These are phyloP conservation scores for Cardamine chenopodiifolia DNA, from an alignment of 345 rosid genomes.

Conservation along the genomic window DNA sequence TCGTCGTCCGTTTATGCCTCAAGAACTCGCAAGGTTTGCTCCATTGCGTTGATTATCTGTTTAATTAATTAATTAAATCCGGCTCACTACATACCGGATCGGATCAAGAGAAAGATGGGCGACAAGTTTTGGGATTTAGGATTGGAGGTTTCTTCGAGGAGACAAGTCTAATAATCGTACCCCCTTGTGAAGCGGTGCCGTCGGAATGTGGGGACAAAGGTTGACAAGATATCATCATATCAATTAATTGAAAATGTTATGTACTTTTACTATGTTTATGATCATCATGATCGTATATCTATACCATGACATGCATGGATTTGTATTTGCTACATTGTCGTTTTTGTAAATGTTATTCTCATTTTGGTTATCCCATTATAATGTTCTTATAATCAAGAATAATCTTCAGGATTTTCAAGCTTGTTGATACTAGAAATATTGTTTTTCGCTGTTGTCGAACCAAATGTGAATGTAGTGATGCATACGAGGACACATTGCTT, in stretches of 20 bases:
- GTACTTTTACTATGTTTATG: slow-evolving; percentile 34
- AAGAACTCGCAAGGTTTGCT: slow-evolving; percentile 75
- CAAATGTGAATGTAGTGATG: not conserved
- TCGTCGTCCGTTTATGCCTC: slow-evolving; percentile 56
- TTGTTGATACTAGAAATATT: not conserved
- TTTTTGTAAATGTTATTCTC: slow-evolving; percentile 38
- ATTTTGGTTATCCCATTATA: not conserved
- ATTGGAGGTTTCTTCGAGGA: slow-evolving; percentile 50
- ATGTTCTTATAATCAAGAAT: slow-evolving; percentile 5
- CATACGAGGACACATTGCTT: not conserved
- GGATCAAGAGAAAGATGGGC: not conserved
- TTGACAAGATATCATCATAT: slow-evolving; percentile 37
- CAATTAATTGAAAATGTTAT: slow-evolving; percentile 13
- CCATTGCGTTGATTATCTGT: slow-evolving; percentile 51
- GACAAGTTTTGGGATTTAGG: slow-evolving; percentile 29
- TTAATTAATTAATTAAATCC: not conserved
- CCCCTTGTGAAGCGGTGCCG: slow-evolving; percentile 32
- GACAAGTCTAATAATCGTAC: slow-evolving; percentile 37
- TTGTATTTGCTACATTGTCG: slow-evolving; percentile 29
- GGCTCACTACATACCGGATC: not conserved
- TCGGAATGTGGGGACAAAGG: slow-evolving; percentile 39
- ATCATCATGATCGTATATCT: not conserved
- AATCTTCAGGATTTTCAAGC: not conserved
- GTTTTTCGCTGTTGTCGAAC: not conserved
- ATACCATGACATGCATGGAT: slow-evolving; percentile 34